Conservation (phyloP, 495 filamentous ascomycete genomes). For the Lepraria neglecta region DNA sequence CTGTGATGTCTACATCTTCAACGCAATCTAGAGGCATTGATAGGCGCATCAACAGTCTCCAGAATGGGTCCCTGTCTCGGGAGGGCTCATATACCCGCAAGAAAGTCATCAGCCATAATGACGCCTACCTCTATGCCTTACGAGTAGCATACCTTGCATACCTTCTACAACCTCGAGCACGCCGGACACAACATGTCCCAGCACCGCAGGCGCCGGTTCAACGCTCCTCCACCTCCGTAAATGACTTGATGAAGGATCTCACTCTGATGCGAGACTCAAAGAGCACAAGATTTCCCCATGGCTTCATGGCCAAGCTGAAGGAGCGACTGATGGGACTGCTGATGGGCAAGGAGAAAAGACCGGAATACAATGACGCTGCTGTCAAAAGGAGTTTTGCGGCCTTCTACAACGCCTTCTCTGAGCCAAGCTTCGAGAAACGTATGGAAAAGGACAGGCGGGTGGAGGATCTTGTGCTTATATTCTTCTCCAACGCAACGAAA, state of each 20-base stretch:
- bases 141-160: constrained; percentile 89
- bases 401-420: constrained; percentile 70
- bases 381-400: constrained; percentile 77
- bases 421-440: constrained; percentile 61
- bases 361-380: constrained; percentile 68
- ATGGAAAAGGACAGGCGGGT: constrained; percentile 92
- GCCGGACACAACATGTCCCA: constrained; percentile 74
- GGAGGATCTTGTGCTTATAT: constrained; percentile 82
- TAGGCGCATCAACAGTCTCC: constrained; percentile 51
- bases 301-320: constrained; percentile 63
- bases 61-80: constrained; percentile 47
- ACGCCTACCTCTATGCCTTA: constrained; percentile 85
- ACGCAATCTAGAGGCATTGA: constrained; percentile 48
- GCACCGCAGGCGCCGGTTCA: constrained; percentile 53
- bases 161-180: constrained; percentile 82
- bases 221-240: constrained; percentile 64
- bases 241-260: constrained; percentile 69
- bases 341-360: constrained; percentile 63
- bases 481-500: constrained; percentile 85
- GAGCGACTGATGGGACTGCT: constrained; percentile 61
- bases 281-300: constrained; percentile 73
- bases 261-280: constrained; percentile 66
- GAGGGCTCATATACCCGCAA: constrained; percentile 47
- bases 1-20: constrained; percentile 50
- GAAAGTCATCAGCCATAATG: constrained; percentile 51